A percentile compares a stretch with the other conserved stretches of the same genome.
Conservation (phyloP, 2,329 filamentous ascomycete genomes). For the Colletotrichum incanum region DNA sequence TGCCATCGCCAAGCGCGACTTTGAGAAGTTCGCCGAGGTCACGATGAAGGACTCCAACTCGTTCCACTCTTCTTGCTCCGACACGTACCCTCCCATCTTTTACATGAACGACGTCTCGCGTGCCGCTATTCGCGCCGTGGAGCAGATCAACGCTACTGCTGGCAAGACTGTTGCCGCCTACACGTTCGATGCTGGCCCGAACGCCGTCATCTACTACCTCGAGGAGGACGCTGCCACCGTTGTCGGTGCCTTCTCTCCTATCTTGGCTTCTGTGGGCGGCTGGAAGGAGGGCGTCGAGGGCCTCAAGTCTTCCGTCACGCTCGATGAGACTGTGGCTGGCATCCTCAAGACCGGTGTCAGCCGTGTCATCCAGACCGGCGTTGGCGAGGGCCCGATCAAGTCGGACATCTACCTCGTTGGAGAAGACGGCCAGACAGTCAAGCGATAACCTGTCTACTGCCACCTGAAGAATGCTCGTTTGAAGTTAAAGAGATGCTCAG, state of each 20-base stretch:
- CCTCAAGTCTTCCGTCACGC: slow-evolving; percentile 67
- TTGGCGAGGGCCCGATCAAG: slow-evolving; percentile 90
- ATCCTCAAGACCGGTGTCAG: slow-evolving; percentile 85
- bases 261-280: slow-evolving; percentile 76
- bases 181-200: slow-evolving; percentile 97
- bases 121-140: slow-evolving; percentile 89
- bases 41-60: slow-evolving; percentile 98
- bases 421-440: slow-evolving; percentile 71
- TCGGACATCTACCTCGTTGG: slow-evolving; percentile 84
- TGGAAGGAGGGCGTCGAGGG: slow-evolving; percentile 76
- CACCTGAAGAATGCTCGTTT: background rate
- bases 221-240: slow-evolving; percentile 82
- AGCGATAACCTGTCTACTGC: slow-evolving; percentile 44
- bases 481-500: background rate
- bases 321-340: slow-evolving; percentile 77
- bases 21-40: slow-evolving; percentile 87
- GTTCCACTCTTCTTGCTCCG: slow-evolving; percentile 95
- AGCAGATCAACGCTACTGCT: slow-evolving; percentile 86
- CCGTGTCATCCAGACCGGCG: slow-evolving; percentile 90
- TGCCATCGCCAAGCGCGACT: slow-evolving; percentile 84
- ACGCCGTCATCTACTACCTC: slow-evolving; percentile 96
- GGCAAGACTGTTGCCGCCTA: slow-evolving; percentile 90
- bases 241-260: slow-evolving; percentile 82
- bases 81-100: slow-evolving; percentile 97
- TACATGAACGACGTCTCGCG: slow-evolving; percentile 97